phyloP scores from a whole-genome alignment of 345 rosid genomes.

The Euphorbia peplus region DNA sequence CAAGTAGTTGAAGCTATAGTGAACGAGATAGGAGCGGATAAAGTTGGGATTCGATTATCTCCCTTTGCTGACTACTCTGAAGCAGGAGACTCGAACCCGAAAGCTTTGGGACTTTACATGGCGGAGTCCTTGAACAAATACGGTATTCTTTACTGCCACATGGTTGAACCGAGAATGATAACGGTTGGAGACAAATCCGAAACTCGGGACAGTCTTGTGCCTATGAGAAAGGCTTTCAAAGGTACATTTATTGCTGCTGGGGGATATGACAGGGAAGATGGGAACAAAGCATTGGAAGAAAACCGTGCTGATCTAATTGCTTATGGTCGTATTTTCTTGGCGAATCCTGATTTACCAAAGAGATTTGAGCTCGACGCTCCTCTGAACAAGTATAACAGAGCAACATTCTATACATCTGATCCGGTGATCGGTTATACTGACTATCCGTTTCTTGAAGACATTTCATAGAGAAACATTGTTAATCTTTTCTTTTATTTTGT shows the following conservation, averaged over 20 bases:
- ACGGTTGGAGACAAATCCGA: constrained; percentile 25
- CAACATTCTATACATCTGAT: constrained; percentile 47
- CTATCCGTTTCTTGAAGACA: constrained; percentile 57
- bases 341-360: constrained; percentile 68
- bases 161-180: constrained; percentile 63
- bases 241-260: constrained; percentile 65
- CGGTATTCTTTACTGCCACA: constrained; percentile 55
- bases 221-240: constrained; percentile 61
- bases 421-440: constrained; percentile 63
- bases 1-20: constrained; percentile 62
- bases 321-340: constrained; percentile 53
- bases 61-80: constrained; percentile 52
- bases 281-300: constrained; percentile 44
- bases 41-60: constrained; percentile 63
- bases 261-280: constrained; percentile 51
- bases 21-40: constrained; percentile 65
- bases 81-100: constrained; percentile 57
- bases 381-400: constrained; percentile 47
- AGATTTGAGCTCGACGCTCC: constrained; percentile 53
- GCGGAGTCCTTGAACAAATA: constrained; percentile 49
- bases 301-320: constrained; percentile 53
- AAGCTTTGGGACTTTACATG: constrained; percentile 56
- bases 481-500: no score
- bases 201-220: constrained; percentile 36
- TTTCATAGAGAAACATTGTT: no score